Evolutionary conservation across 257 asterid species (phyloP).

Genomic region (Ocimum tenuiflorum): DNA sequence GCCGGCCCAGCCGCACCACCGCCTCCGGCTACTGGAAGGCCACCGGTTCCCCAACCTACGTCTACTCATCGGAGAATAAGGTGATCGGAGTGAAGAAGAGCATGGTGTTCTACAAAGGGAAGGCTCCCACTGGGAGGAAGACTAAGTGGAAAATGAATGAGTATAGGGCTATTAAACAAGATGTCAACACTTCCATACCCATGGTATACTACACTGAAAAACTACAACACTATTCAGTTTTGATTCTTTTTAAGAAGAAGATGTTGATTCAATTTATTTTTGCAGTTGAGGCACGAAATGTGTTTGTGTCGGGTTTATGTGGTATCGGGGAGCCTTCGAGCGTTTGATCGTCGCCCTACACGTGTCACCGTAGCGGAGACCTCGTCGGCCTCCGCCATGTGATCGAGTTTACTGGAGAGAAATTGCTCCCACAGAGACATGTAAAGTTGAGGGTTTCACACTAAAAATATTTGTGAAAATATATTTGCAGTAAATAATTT

Average conservation of each 20-base stretch:
- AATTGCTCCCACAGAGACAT: too few species aligned
- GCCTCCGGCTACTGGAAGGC: constrained; percentile 75
- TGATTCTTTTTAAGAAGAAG: neutral
- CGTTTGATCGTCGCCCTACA: constrained; percentile 54
- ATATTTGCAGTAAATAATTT: too few species aligned
- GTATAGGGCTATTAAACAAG: constrained; percentile 52
- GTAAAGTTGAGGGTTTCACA: too few species aligned
- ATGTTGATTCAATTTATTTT: neutral
- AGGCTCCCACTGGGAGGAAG: constrained; percentile 64
- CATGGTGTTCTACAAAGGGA: constrained; percentile 71
- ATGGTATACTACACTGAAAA: too few species aligned
- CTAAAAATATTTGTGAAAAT: too few species aligned
- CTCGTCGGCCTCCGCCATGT: too few species aligned
- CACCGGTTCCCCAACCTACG: constrained; percentile 71
- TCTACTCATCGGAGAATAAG: constrained; percentile 45
- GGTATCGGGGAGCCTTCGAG: constrained; percentile 50
- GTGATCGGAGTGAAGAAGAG: constrained; percentile 68
- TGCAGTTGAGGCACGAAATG: constrained; percentile 68
- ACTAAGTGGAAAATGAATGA: constrained; percentile 81
- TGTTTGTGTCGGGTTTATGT: constrained; percentile 66
- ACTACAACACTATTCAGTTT: too few species aligned
- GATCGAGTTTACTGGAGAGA: neutral
- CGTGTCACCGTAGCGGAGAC: constrained; percentile 1
- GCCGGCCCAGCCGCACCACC: constrained; percentile 63
- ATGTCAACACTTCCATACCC: constrained; percentile 32